Percentiles rank a stretch among this genome's conserved stretches.
These are phyloP conservation scores for Rhodotorula toruloides DNA, from an alignment of 768 basidiomycete genomes.

Conservation along the genomic window DNA sequence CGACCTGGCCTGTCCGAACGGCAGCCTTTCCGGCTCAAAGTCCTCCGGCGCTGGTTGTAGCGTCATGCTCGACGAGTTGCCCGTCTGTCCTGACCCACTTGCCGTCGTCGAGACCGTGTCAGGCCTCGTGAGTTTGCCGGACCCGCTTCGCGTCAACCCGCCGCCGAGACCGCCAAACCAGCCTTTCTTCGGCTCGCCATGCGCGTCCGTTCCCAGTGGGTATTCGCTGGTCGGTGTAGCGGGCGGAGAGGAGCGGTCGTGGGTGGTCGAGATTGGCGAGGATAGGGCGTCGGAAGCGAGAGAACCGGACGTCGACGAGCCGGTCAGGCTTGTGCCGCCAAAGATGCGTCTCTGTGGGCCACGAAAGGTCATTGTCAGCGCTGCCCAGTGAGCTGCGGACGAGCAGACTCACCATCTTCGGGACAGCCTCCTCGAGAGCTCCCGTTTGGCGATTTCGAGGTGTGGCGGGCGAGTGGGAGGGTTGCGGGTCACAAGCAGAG, in stretches of 20 bases:
- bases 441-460: no score
- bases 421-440: no score
- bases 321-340: conserved; percentile 7
- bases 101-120: not conserved
- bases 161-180: conserved; percentile 27
- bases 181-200: not conserved
- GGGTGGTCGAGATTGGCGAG: conserved; percentile 13
- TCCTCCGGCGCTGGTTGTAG: not conserved
- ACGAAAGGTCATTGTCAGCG: no score
- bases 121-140: not conserved
- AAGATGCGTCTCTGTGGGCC: conserved; percentile 31
- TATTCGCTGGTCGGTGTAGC: not conserved
- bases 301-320: conserved; percentile 22
- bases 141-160: not conserved
- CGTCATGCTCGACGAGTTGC: not conserved
- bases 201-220: not conserved
- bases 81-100: not conserved
- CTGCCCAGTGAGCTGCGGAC: no score
- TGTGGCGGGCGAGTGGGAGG: no score
- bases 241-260: not conserved
- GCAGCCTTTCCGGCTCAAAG: conserved; percentile 10
- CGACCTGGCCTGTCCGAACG: conserved; percentile 6
- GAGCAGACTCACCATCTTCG: no score
- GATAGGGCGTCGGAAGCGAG: conserved; percentile 22
- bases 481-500: no score